Conservation (phyloP, 2,329 filamentous ascomycete genomes). For the Celoporthe dispersa region DNA sequence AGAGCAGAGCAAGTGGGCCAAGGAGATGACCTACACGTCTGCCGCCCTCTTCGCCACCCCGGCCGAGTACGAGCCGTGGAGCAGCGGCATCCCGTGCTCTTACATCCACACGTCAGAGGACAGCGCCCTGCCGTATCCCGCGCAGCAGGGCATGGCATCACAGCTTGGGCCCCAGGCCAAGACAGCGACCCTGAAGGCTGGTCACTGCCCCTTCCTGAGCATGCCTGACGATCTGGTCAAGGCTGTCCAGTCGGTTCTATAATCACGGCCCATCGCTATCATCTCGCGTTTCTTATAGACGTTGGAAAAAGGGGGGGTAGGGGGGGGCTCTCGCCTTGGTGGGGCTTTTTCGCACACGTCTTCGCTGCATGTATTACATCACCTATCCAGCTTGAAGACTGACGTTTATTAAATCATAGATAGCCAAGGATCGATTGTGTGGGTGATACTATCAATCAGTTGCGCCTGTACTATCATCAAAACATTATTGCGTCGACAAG, state of each 20-base stretch:
- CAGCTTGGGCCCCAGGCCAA: slow-evolving; percentile 22
- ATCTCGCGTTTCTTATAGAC: not conserved
- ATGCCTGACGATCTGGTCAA: slow-evolving; percentile 26
- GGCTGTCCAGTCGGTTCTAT: slow-evolving; percentile 15
- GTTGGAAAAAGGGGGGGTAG: no score
- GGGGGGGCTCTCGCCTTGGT: not conserved
- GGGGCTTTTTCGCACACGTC: not conserved
- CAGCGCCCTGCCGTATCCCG: slow-evolving; percentile 24
- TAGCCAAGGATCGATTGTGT: not conserved
- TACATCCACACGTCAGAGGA: slow-evolving; percentile 32
- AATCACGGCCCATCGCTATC: not conserved
- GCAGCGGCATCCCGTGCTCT: slow-evolving; percentile 29
- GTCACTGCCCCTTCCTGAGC: slow-evolving; percentile 30
- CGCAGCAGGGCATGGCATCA: slow-evolving; percentile 27
- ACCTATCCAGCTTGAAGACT: not conserved
- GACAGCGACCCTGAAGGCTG: slow-evolving; percentile 21
- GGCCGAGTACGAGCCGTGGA: slow-evolving; percentile 32
- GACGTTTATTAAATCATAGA: not conserved
- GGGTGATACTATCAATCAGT: not conserved
- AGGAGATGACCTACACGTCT: slow-evolving; percentile 29
- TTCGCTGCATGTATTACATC: not conserved
- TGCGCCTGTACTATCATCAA: not conserved
- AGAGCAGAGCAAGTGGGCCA: slow-evolving; percentile 25
- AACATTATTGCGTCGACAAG: not conserved
- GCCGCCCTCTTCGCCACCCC: slow-evolving; percentile 29